Evolutionary conservation across 2,329 filamentous ascomycete species (phyloP), one percentile per base, ranked within the genome.

Genomic region (Cucurbitaria berberidis): DNA sequence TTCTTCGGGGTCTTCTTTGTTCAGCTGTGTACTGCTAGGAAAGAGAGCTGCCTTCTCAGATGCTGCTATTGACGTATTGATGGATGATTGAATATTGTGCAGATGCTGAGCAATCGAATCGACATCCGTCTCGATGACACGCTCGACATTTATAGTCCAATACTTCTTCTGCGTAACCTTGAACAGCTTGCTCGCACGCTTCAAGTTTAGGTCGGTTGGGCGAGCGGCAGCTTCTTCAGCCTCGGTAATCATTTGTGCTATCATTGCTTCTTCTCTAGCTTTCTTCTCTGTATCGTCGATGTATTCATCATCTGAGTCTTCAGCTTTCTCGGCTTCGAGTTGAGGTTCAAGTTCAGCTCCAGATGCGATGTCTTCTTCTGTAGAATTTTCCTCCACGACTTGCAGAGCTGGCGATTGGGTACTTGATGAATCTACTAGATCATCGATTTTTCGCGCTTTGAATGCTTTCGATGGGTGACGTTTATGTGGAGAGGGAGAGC

Each of bases 1-100:
- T 57, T 90, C 88, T 76, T 99, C 93, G 0, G 89, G 86, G 49
- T 88, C 64, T 44, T 30, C 78, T 74, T 19, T 82, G 78, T 59
- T 61, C 2, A 70, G 48, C 45, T 65, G 59, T 10, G 55, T 61
- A 35, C 24, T 54, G 3, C 59, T 56, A 10, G 57, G 45, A 10
- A 57, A 16, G 7, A 42, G 47, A 11, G 47, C 29, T 13, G 32
- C 72, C 13, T 78, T 51, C 10, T 69, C 54, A 13, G 72, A 70
- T 5, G n/a, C 70, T 74, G 34, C 78, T 73, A 57, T 82, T 78
- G 80, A 80, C 44, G 77, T 69, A 7, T 60, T 43, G 9, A 65
- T 45, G 6, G 51, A 34, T 6, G 55, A 45, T 24, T 66, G 45
- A 1, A 74, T 57, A 21, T 29, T 58, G 16, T 56, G 48, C 1